Conservation (phyloP, 2,329 filamentous ascomycete genomes). For the Orbilia quercus region DNA sequence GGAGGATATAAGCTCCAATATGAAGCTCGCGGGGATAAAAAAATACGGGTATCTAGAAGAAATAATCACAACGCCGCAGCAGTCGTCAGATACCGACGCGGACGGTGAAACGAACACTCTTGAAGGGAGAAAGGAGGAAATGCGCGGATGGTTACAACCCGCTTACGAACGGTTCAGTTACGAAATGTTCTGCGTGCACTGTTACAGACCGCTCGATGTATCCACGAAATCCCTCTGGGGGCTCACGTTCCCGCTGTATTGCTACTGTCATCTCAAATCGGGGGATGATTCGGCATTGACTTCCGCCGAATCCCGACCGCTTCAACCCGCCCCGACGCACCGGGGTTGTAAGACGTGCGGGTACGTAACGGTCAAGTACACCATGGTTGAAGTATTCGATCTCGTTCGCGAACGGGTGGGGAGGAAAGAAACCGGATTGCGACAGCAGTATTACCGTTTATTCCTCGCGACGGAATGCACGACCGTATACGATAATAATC, state of each 20-base stretch:
- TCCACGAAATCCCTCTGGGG: conserved; percentile 23
- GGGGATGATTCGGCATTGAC: background rate
- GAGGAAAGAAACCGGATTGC: background rate
- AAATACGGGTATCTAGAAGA: conserved; percentile 28
- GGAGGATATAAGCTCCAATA: conserved; percentile 15
- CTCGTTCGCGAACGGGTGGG: conserved; percentile 20
- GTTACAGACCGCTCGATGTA: conserved; percentile 22
- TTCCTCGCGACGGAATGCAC: conserved; percentile 45
- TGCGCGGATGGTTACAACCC: conserved; percentile 38
- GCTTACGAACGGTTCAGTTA: conserved; percentile 28
- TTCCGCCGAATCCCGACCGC: no score
- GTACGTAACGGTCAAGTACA: conserved; percentile 30
- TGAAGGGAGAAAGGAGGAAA: background rate
- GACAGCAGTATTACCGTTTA: conserved; percentile 33
- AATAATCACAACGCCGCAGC: conserved; percentile 2
- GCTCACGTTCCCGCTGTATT: conserved; percentile 22
- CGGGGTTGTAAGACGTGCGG: conserved; percentile 43
- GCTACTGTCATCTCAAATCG: background rate
- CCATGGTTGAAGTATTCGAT: conserved; percentile 42
- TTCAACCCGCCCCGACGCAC: no score
- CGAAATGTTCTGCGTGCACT: conserved; percentile 38
- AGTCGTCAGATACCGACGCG: background rate
- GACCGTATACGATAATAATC: background rate
- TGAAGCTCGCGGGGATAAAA: conserved; percentile 19
- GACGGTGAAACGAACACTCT: background rate